Conservation (phyloP, 1,139 yeast genomes). For the Protomyces macrosporus region DNA sequence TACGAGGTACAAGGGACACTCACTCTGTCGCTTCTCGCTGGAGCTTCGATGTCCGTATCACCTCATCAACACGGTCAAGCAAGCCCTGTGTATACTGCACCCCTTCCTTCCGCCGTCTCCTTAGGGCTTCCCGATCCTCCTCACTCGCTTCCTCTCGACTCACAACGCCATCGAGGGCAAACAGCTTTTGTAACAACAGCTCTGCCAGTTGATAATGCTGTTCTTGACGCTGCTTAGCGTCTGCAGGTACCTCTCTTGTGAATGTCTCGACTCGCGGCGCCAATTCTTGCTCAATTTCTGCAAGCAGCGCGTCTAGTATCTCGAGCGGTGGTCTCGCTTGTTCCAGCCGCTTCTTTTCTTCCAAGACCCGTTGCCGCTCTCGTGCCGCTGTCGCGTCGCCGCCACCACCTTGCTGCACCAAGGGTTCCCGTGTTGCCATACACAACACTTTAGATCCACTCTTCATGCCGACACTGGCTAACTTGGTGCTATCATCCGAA, state of each 20-base stretch:
- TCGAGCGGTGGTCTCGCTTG: conserved; percentile 1
- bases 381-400: not conserved
- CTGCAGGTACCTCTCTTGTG: not conserved
- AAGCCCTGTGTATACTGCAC: conserved; percentile 24
- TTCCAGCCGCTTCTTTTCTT: not conserved
- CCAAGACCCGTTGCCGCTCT: not conserved
- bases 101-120: conserved; percentile 20
- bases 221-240: conserved; percentile 18
- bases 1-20: too few relatives aligned
- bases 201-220: conserved; percentile 19
- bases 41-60: conserved; percentile 6
- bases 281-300: not conserved
- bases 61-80: conserved; percentile 20
- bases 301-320: conserved; percentile 4
- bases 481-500: conserved; percentile 6
- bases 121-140: conserved; percentile 8
- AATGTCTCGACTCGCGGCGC: conserved; percentile 10
- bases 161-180: conserved; percentile 18
- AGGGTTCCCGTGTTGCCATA: conserved; percentile 13
- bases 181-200: conserved; percentile 8
- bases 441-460: conserved; percentile 17
- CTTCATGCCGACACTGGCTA: conserved; percentile 18
- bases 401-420: not conserved
- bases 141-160: conserved; percentile 16
- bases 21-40: conserved; percentile 3